Percentiles rank a stretch among this genome's conserved stretches.
Evolutionary conservation across 2,329 filamentous ascomycete genomes (phyloP).

Genomic region (Plenodomus lindquistii): DNA sequence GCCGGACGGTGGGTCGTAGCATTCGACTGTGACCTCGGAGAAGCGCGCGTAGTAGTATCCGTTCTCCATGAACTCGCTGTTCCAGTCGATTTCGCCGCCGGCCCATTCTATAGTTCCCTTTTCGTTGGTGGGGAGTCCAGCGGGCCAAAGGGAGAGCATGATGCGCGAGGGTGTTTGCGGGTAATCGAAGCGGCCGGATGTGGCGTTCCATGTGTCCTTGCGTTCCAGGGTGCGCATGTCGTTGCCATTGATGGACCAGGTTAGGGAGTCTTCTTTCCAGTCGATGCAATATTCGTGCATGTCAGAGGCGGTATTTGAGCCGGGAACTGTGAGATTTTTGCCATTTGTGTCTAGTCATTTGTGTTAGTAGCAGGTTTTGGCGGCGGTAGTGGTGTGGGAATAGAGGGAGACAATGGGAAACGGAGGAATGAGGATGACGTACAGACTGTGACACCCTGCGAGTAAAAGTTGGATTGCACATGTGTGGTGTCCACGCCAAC

Average conservation of each 20-base stretch:
- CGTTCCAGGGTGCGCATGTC: slow-evolving; percentile 74
- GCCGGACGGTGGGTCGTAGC: slow-evolving; percentile 81
- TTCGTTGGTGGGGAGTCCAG: slow-evolving; percentile 76
- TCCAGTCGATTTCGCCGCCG: slow-evolving; percentile 88
- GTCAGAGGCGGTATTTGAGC: slow-evolving; percentile 73
- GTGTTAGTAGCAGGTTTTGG: slow-evolving; percentile 1
- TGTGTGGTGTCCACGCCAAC: slow-evolving; percentile 76
- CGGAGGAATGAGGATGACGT: slow-evolving; percentile 46
- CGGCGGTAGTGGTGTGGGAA: too few species aligned
- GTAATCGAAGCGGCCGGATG: slow-evolving; percentile 78
- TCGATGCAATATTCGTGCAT: slow-evolving; percentile 87
- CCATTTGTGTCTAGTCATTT: slow-evolving; percentile 69
- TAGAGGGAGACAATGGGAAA: slow-evolving; percentile 9
- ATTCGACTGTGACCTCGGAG: slow-evolving; percentile 77
- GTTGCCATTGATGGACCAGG: slow-evolving; percentile 84
- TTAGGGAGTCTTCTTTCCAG: slow-evolving; percentile 85
- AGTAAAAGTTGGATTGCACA: slow-evolving; percentile 96
- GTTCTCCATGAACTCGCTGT: slow-evolving; percentile 76
- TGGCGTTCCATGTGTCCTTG: slow-evolving; percentile 82
- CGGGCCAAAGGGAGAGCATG: slow-evolving; percentile 95
- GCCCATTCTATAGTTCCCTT: slow-evolving; percentile 89
- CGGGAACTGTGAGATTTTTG: slow-evolving; percentile 64
- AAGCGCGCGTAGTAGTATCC: slow-evolving; percentile 90
- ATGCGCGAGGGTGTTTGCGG: slow-evolving; percentile 91
- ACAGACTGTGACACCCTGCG: slow-evolving; percentile 91